Evolutionary conservation across 805 yeast genomes (phyloP).

Genomic region (Candida anglica): DNA sequence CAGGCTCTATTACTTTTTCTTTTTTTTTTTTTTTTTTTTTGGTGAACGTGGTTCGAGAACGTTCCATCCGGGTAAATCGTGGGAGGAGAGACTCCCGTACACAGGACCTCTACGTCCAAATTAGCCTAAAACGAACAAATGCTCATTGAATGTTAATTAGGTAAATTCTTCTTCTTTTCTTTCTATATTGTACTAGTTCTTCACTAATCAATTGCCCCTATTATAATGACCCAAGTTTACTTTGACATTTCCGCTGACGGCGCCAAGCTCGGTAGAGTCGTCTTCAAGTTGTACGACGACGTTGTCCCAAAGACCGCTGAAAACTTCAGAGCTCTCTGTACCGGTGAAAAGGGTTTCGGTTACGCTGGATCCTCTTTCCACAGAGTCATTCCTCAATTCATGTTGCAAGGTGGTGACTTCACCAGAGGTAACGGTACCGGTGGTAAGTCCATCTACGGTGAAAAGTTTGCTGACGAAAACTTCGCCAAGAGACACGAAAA

Average conservation of each 20-base stretch:
- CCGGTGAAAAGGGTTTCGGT: conserved; percentile 94
- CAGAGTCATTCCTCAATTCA: conserved; percentile 94
- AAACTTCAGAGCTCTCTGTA: conserved; percentile 76
- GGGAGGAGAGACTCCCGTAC: neutral
- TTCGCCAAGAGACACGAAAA: conserved; percentile 68
- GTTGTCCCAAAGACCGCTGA: conserved; percentile 75
- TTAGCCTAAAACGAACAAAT: neutral
- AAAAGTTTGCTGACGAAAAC: conserved; percentile 63
- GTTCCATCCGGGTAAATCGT: conserved; percentile 4
- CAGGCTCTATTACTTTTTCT: neutral
- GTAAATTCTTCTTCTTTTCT: too few relatives aligned
- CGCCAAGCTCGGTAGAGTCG: conserved; percentile 70
- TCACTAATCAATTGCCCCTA: too few relatives aligned
- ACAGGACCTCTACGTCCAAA: neutral
- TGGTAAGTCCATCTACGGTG: conserved; percentile 83
- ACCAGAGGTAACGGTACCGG: conserved; percentile 82
- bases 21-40: neutral
- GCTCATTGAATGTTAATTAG: too few relatives aligned
- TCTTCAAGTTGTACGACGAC: conserved; percentile 60
- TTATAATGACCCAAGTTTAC: conserved; percentile 67
- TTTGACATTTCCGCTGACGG: conserved; percentile 82
- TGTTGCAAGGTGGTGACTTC: conserved; percentile 79
- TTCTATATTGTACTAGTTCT: too few relatives aligned
- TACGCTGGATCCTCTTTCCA: conserved; percentile 87
- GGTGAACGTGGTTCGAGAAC: conserved; percentile 3